Percentiles rank a stretch among this genome's conserved stretches.
Conservation (phyloP, 208 protist species). For the Acanthamoeba castellanii region DNA sequence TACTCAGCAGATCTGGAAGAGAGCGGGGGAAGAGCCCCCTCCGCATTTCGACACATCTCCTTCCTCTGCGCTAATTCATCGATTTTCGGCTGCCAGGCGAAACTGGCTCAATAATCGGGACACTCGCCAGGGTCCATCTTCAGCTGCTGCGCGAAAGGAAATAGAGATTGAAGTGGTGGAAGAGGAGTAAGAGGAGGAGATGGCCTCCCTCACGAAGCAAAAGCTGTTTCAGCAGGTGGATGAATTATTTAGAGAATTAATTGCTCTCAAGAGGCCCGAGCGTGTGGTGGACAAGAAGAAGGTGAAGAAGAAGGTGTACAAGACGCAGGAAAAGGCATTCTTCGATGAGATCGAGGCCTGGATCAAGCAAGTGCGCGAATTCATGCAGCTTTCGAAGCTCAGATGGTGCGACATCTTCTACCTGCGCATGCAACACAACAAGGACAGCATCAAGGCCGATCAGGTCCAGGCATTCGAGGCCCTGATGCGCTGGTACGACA, state of each 20-base stretch:
- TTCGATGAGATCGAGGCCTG: constrained; percentile 13
- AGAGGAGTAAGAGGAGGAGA: not conserved
- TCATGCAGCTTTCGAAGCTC: constrained; percentile 6
- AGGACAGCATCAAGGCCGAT: not conserved
- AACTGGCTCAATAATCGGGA: too few species aligned
- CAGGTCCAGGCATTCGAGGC: not conserved
- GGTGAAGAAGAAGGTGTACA: constrained; percentile 61
- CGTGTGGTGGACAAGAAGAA: constrained; percentile 46
- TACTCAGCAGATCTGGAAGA: not conserved
- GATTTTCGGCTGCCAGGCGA: not conserved
- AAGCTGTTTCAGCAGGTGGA: constrained; percentile 56
- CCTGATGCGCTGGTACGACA: constrained; percentile 23
- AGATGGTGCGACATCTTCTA: constrained; percentile 42
- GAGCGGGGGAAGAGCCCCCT: not conserved
- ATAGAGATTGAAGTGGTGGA: not conserved
- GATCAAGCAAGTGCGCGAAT: constrained; percentile 8
- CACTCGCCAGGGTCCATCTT: too few species aligned
- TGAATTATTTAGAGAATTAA: not conserved
- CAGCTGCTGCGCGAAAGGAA: too few species aligned
- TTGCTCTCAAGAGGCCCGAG: not conserved
- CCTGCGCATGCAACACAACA: constrained; percentile 40
- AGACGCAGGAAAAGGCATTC: constrained; percentile 10
- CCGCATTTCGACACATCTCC: not conserved
- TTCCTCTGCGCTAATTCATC: not conserved
- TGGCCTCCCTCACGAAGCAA: not conserved